A percentile compares a stretch with the other conserved stretches of the same genome.
These are phyloP conservation scores for Saccharum officinarum DNA, from an alignment of 176 grass and related monocot genomes.

Conservation along the genomic window DNA sequence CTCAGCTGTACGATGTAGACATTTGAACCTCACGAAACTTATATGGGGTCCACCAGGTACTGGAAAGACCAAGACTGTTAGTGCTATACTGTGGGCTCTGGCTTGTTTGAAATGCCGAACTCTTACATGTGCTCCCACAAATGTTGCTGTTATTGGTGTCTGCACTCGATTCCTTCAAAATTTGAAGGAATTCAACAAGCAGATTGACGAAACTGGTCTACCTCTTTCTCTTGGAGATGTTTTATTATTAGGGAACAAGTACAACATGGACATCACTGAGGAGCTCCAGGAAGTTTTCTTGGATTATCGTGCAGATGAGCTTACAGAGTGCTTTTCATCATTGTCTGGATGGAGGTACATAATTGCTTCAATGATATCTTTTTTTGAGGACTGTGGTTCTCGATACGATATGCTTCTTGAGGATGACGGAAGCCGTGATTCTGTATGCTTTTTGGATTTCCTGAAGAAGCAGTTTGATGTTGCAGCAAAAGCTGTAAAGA, in stretches of 20 bases:
- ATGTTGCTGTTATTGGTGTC: constrained; percentile 75
- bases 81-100: constrained; percentile 60
- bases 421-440: constrained; percentile 15
- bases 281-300: constrained; percentile 76
- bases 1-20: constrained; percentile 40
- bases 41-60: constrained; percentile 90
- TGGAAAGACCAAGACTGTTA: constrained; percentile 78
- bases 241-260: constrained; percentile 64
- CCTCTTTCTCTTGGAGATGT: constrained; percentile 59
- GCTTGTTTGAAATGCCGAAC: constrained; percentile 58
- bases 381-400: constrained; percentile 59
- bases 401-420: constrained; percentile 50
- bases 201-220: neutral
- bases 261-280: constrained; percentile 63
- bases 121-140: constrained; percentile 80
- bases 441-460: constrained; percentile 46
- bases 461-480: constrained; percentile 52
- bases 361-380: constrained; percentile 52
- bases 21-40: constrained; percentile 59
- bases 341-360: constrained; percentile 47
- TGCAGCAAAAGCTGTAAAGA: constrained; percentile 33
- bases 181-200: constrained; percentile 38
- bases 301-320: constrained; percentile 60
- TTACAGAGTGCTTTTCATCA: constrained; percentile 64
- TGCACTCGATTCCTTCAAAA: constrained; percentile 55